A percentile compares a stretch with the other conserved stretches of the same genome.
phyloP scores from a whole-genome alignment of 163 green algal genomes.

The Scenedesmus sp. region DNA sequence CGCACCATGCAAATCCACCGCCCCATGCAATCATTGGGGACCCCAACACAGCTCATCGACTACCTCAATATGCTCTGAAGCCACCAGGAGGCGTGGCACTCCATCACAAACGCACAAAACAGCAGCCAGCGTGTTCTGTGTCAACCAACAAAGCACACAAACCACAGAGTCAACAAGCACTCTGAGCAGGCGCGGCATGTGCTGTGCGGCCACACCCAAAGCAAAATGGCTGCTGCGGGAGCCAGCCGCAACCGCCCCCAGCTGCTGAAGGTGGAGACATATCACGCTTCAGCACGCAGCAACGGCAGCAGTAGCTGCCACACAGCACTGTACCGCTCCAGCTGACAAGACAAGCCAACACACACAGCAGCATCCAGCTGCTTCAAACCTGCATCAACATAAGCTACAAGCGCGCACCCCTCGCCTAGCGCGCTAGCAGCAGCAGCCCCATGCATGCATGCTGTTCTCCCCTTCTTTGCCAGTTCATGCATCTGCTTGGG shows the following conservation, averaged over 20 bases:
- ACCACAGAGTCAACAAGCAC: neutral
- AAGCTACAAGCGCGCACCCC: neutral
- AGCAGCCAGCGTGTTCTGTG: neutral
- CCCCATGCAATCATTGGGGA: too few relatives aligned
- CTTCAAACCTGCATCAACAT: neutral
- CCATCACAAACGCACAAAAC: neutral
- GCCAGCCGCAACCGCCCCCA: too few relatives aligned
- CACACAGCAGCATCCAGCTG: neutral
- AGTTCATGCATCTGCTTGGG: too few relatives aligned
- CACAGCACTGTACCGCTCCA: neutral
- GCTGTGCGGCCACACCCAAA: neutral
- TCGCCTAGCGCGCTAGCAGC: too few relatives aligned
- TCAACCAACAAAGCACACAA: too few relatives aligned
- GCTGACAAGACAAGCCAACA: neutral
- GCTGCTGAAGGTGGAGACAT: neutral
- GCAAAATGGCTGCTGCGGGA: neutral
- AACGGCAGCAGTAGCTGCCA: neutral
- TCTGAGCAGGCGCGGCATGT: too few relatives aligned
- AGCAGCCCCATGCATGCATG: too few relatives aligned
- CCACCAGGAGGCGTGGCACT: too few relatives aligned
- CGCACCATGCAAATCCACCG: too few relatives aligned
- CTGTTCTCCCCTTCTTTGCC: too few relatives aligned
- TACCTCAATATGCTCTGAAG: too few relatives aligned
- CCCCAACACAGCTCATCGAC: too few relatives aligned
- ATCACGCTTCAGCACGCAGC: neutral